Evolutionary conservation across 2,329 filamentous ascomycete genomes (phyloP), one percentile per base, ranked within the genome.

Genomic region (Ophiostoma sp.): DNA sequence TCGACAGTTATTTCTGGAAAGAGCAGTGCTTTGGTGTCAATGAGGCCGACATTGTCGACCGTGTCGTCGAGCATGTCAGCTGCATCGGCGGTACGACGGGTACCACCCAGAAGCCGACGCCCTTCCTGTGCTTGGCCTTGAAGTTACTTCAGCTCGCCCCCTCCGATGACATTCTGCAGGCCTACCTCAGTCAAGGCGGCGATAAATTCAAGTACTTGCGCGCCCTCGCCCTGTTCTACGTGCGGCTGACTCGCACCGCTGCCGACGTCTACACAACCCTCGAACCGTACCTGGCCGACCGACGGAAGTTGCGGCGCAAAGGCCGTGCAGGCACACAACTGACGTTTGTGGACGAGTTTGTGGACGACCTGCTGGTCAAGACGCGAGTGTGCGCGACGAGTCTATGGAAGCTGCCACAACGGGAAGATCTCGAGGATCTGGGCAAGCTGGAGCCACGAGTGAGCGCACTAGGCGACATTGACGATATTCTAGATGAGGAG

Each of bases 11-110:
- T 84, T 99, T 97, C 85, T 99, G 94, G 92, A 98, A 98, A 83
- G 96, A 98, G 83, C 95, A 98, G 84, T 98, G 96, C 82, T 99
- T 98, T 83, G 96, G 93, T 57, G 87, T 99, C 76, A 99, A 98
- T 84, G 90, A 91, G 80, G 89, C 89, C 70, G 89, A 91, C 82
- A 85, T 99, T 6, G 92, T 97, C 78, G 93, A 98, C 83, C 93
- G 96, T 76, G 95, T 97, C 0, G 92, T 94, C 33, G 92, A 95
- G 78, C 87, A 91, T 82, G 88, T 99, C 64, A 87, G 85, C 68
- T 96, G 92, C 82, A 88, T 99, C 73, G 96, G 95, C 76, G 96
- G 96, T 77, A 97, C 94, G 5, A 94, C 94, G 79, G 94, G 95
- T 71, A 88, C 90, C 22, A 88, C 90, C 66, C 95, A 98, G 81